These are phyloP conservation scores for Tetrahymena borealis DNA, from an alignment of 73 alveolate genomes.

Conservation along the genomic window DNA sequence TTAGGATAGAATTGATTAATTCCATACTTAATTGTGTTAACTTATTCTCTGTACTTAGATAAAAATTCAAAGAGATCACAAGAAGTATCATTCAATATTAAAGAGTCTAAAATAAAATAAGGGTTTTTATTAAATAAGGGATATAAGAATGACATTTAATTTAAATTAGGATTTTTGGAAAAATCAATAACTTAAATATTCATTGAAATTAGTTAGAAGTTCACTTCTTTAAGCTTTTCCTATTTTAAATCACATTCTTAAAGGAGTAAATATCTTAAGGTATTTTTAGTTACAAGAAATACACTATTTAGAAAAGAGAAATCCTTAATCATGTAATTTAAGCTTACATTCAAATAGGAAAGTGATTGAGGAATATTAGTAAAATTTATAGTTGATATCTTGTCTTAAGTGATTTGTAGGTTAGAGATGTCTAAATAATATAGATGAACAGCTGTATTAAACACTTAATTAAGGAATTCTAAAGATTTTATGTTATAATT, in stretches of 20 bases:
- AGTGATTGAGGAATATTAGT: not conserved
- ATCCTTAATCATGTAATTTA: not conserved
- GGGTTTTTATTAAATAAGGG: not conserved
- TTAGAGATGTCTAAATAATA: not conserved
- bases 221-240: not conserved
- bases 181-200: not conserved
- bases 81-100: not conserved
- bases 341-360: not conserved
- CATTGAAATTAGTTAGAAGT: not conserved
- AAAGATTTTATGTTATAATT: not conserved
- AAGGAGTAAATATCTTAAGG: not conserved
- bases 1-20: not conserved
- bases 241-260: not conserved
- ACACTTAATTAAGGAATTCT: not conserved
- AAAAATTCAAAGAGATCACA: not conserved
- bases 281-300: not conserved
- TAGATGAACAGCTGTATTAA: not conserved
- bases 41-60: not conserved
- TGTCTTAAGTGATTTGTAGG: not conserved
- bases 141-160: not conserved
- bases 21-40: not conserved
- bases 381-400: not conserved
- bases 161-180: not conserved
- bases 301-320: not conserved
- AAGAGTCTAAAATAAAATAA: not conserved